Conservation (phyloP, 2,329 filamentous ascomycete species). For the Exophiala sideris region DNA sequence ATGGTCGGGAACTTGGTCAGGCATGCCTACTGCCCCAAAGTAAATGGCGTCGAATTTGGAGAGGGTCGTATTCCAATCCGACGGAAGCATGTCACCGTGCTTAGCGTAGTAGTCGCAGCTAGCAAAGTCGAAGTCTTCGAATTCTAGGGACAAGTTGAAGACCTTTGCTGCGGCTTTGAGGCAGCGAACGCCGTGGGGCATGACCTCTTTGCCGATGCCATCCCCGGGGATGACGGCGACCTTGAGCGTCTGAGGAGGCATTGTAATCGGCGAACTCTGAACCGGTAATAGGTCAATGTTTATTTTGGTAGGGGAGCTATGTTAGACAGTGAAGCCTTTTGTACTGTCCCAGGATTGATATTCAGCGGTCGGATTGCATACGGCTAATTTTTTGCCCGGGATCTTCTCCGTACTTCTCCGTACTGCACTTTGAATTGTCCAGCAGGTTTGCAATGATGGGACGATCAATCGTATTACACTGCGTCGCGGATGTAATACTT, state of each 20-base stretch:
- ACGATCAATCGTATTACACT: too few relatives aligned
- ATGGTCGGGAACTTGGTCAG: slow-evolving; percentile 53
- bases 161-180: slow-evolving; percentile 24
- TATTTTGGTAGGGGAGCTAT: too few relatives aligned
- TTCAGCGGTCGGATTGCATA: too few relatives aligned
- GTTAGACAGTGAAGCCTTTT: too few relatives aligned
- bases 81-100: slow-evolving; percentile 52
- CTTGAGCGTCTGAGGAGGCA: neutral
- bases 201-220: slow-evolving; percentile 63
- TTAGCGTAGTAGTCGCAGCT: slow-evolving; percentile 47
- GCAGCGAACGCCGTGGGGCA: slow-evolving; percentile 45
- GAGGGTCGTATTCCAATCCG: slow-evolving; percentile 49
- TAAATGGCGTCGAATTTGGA: slow-evolving; percentile 54
- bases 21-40: slow-evolving; percentile 56
- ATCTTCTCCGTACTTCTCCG: too few relatives aligned
- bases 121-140: slow-evolving; percentile 51
- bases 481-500: too few relatives aligned
- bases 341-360: too few relatives aligned
- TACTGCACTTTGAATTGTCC: too few relatives aligned
- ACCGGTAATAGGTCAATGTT: too few relatives aligned
- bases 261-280: neutral
- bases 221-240: slow-evolving; percentile 62
- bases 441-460: too few relatives aligned
- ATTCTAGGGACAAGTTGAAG: slow-evolving; percentile 40
- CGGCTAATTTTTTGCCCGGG: too few relatives aligned